Evolutionary conservation across 345 rosid genomes (phyloP), one percentile per base, ranked within the genome.

Genomic region (Pugionium cornutum): DNA sequence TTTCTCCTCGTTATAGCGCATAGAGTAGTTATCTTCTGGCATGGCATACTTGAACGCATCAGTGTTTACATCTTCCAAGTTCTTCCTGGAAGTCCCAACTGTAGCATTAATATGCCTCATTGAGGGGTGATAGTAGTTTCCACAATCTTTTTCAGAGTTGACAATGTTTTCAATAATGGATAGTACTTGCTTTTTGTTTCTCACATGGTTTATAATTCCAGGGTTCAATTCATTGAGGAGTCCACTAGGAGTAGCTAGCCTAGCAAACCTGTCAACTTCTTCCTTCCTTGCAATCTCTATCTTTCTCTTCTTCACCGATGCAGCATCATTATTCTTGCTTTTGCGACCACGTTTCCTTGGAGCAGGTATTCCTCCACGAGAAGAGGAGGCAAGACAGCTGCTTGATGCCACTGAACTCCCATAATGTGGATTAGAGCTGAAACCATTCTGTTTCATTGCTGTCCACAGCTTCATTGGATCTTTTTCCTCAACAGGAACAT

Each of bases 391-490:
- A 1, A 67, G 27, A 18, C 73, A 67, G 58, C 64, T 74, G 28
- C 58, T 67, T 28, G 77, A 49, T 7, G 68, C 41, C 7, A 4
- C 48, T 41, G 77, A 48, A 36, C 67, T 50, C 34, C 68, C 73
- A 28, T 49, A 36, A 9, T 67, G 54, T 4, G 75, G 81, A 37
- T 79, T 77, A 10, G 99, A 90, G 2, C 90, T 80, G 67, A 85
- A 94, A 30, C 97, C 97, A 9, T 87, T 94, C 60, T 82, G 85
- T 75, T 91, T 94, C 97, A 94, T 88, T 70, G 81, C 89, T 74
- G 80, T 80, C 99, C 97, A 91, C 41, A 83, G 42, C 68, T 73
- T 82, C 70, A 90, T 67, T 0, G 96, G 56, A 76, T 90, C 95
- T 65, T 78, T 85, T 70, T 68, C 82, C 69, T 72, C 79, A 50